A percentile compares a stretch with the other conserved stretches of the same genome.
These are phyloP conservation scores for Alternaria ventricosa DNA, from an alignment of 2,329 filamentous ascomycete genomes.

Conservation along the genomic window DNA sequence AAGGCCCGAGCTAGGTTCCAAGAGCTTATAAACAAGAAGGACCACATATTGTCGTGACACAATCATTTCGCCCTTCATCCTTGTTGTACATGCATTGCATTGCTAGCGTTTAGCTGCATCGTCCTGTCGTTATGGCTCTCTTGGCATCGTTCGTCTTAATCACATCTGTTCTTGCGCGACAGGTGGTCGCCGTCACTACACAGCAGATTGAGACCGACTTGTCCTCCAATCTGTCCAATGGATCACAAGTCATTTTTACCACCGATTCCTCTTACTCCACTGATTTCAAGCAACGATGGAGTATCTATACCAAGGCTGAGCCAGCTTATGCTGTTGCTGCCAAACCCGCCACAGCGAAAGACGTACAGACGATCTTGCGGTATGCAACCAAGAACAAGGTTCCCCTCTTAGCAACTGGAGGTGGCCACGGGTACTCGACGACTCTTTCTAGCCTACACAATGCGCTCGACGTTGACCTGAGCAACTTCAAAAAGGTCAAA, in stretches of 20 bases:
- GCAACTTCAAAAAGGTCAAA: background rate
- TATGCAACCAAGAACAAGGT: background rate
- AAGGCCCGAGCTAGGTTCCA: background rate
- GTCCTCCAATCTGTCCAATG: background rate
- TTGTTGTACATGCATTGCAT: background rate
- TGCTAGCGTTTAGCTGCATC: background rate
- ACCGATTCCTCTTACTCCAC: background rate
- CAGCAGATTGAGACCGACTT: slow-evolving; percentile 3
- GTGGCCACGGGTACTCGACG: background rate
- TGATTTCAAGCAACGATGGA: slow-evolving; percentile 2
- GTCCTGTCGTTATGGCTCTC: background rate
- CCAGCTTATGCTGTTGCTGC: background rate
- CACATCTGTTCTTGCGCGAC: background rate
- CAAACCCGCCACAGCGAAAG: background rate
- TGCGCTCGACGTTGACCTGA: background rate
- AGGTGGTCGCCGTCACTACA: background rate
- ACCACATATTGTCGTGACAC: background rate
- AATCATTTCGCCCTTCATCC: background rate
- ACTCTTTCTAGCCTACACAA: background rate
- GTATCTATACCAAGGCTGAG: background rate
- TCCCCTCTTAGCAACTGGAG: background rate
- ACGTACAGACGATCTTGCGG: background rate
- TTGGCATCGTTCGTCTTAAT: background rate
- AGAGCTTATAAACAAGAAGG: background rate
- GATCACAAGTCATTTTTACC: background rate